Percentiles rank a stretch among this genome's conserved stretches.
phyloP scores from a whole-genome alignment of 2,329 filamentous ascomycete genomes.

The Pseudopyricularia cyperi region DNA sequence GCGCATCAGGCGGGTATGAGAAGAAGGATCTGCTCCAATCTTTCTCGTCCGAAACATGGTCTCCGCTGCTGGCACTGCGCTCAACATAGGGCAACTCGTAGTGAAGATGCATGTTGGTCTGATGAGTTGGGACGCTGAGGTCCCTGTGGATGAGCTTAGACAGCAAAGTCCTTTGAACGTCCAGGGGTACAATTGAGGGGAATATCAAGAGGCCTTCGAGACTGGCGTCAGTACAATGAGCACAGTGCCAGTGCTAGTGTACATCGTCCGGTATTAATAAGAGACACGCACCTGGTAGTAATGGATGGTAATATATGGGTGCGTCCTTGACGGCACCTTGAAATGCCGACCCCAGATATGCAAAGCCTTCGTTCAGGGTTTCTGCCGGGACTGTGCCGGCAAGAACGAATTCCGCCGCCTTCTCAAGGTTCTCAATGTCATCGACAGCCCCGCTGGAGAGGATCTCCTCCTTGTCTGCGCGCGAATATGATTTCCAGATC shows the following conservation, averaged over 20 bases:
- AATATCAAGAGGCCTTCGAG: slow-evolving; percentile 62
- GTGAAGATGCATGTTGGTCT: slow-evolving; percentile 59
- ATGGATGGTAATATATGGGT: slow-evolving; percentile 48
- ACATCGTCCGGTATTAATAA: not conserved
- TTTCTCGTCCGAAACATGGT: not conserved
- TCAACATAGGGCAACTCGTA: slow-evolving; percentile 19
- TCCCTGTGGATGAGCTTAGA: slow-evolving; percentile 54
- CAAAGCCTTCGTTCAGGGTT: slow-evolving; percentile 29
- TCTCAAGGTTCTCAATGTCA: slow-evolving; percentile 28
- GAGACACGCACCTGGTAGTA: slow-evolving; percentile 48
- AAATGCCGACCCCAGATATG: slow-evolving; percentile 20
- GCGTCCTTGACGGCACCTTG: slow-evolving; percentile 21
- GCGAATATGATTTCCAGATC: slow-evolving; percentile 65
- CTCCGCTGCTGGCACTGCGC: not conserved
- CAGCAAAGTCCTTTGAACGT: slow-evolving; percentile 57
- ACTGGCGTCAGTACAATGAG: not conserved
- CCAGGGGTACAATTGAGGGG: slow-evolving; percentile 58
- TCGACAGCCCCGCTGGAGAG: slow-evolving; percentile 41
- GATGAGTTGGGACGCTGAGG: slow-evolving; percentile 56
- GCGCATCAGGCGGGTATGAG: slow-evolving; percentile 15
- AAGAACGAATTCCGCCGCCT: slow-evolving; percentile 29
- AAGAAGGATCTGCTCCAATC: slow-evolving; percentile 1
- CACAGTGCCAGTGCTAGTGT: not conserved
- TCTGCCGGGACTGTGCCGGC: slow-evolving; percentile 28
- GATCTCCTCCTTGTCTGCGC: slow-evolving; percentile 39